phyloP scores from a whole-genome alignment of 2,329 filamentous ascomycete genomes.

The Leptographium procerum region DNA sequence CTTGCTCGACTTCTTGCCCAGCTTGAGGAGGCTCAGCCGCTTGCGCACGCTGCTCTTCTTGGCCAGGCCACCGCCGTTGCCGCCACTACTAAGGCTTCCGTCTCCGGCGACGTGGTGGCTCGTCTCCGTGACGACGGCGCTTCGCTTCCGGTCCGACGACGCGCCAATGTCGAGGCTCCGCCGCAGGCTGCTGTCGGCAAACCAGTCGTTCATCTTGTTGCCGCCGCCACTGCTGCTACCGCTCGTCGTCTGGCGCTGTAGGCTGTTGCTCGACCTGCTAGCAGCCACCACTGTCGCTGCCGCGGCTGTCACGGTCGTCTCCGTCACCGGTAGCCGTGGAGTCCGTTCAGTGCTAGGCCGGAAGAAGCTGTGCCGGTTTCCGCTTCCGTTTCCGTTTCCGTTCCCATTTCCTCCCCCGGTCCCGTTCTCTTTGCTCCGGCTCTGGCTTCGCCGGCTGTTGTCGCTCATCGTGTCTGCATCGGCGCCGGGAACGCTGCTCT shows the following conservation, averaged over 20 bases:
- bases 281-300: background rate
- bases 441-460: constrained; percentile 9
- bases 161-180: background rate
- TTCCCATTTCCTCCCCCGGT: no score
- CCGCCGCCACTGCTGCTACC: background rate
- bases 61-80: constrained; percentile 20
- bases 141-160: background rate
- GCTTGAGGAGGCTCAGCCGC: constrained; percentile 64
- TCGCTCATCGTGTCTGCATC: constrained; percentile 19
- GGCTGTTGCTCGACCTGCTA: background rate
- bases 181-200: background rate
- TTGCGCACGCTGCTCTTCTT: constrained; percentile 60
- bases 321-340: background rate
- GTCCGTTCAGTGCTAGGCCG: constrained; percentile 15
- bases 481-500: constrained; percentile 13
- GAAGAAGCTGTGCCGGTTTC: constrained; percentile 36
- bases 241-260: background rate
- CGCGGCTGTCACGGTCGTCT: background rate
- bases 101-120: background rate
- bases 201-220: background rate
- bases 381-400: no score
- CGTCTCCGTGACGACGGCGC: background rate
- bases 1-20: constrained; percentile 58
- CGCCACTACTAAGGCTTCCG: background rate
- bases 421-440: constrained; percentile 19